phyloP scores from a whole-genome alignment of 2,329 filamentous ascomycete genomes.

The Fusarium sp. region DNA sequence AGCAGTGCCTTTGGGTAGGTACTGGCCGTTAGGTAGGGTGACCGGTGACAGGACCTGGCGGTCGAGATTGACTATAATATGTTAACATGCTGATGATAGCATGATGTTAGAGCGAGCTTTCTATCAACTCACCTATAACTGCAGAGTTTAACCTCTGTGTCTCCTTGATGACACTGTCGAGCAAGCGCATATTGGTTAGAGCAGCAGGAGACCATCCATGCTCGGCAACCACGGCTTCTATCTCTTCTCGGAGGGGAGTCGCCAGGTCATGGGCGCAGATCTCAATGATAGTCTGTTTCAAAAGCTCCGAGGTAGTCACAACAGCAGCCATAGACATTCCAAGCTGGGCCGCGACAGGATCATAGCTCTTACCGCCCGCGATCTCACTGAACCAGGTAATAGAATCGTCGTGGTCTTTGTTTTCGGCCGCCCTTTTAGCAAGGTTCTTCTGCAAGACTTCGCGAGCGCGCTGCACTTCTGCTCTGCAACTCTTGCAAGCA shows the following conservation, averaged over 20 bases:
- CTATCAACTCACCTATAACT: not conserved
- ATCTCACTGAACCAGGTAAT: not conserved
- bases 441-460: not conserved
- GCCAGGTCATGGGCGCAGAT: not conserved
- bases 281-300: not conserved
- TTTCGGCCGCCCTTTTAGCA: not conserved
- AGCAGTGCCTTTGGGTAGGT: not conserved
- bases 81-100: accelerated
- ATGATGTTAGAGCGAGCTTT: accelerated
- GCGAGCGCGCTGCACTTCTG: not conserved
- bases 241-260: not conserved
- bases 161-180: not conserved
- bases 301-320: not conserved
- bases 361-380: not conserved
- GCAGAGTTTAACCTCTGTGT: not conserved
- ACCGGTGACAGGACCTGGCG: not conserved
- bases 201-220: not conserved
- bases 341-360: not conserved
- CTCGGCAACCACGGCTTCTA: not conserved
- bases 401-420: not conserved
- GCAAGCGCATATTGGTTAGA: not conserved
- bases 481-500: not conserved
- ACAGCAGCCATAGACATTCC: not conserved
- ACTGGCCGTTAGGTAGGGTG: not conserved
- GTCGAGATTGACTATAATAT: not conserved